Percentiles rank a stretch among this genome's conserved stretches.
phyloP scores from a whole-genome alignment of 441 rosid genomes.

The Flueggea neowawraea region DNA sequence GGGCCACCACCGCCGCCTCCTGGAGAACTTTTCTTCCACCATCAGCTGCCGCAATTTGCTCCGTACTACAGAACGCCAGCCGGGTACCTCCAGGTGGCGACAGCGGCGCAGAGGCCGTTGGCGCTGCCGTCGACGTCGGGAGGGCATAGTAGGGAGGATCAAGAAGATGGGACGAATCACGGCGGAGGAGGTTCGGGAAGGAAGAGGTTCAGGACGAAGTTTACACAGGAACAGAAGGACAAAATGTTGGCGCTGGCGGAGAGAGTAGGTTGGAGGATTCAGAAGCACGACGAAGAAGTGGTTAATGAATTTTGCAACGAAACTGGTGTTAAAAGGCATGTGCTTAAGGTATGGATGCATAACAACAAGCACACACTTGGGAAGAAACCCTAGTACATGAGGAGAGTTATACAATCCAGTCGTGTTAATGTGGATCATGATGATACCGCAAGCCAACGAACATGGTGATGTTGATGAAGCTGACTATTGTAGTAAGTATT shows the following conservation, averaged over 20 bases:
- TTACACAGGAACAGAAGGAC: conserved; percentile 79
- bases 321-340: conserved; percentile 65
- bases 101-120: conserved; percentile 34
- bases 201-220: conserved; percentile 79
- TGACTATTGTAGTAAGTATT: too few species aligned
- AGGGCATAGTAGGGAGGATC: conserved; percentile 32
- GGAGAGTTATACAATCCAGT: neutral
- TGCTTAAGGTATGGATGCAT: conserved; percentile 98
- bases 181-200: conserved; percentile 31
- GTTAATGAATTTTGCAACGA: conserved; percentile 78
- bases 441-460: too few species aligned
- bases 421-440: too few species aligned
- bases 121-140: conserved; percentile 26
- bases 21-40: conserved; percentile 14
- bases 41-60: conserved; percentile 33
- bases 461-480: too few species aligned
- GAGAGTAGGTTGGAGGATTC: conserved; percentile 82
- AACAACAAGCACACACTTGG: conserved; percentile 55
- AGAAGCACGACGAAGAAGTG: conserved; percentile 65
- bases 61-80: conserved; percentile 51
- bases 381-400: neutral
- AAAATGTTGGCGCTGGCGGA: conserved; percentile 81
- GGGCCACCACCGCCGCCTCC: neutral
- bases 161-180: conserved; percentile 64
- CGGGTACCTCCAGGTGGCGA: conserved; percentile 48